Evolutionary conservation across 164 flowering plant genomes (phyloP), one percentile per base, ranked within the genome.

Genomic region (Cinnamomum chago): DNA sequence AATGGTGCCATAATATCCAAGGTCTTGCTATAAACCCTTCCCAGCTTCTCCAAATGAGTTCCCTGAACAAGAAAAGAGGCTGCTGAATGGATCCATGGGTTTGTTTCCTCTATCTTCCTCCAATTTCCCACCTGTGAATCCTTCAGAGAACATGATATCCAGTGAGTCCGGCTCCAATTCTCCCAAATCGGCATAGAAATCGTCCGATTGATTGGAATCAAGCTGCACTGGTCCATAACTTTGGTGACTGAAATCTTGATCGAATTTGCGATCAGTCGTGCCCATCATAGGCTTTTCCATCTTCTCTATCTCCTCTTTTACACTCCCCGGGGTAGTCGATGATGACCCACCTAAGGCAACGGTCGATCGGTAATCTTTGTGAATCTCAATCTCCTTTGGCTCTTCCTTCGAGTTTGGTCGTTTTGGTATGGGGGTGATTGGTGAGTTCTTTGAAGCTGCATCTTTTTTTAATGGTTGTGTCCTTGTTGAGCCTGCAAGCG

Each of bases 401-500:
- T 88, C 90, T 76, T 87, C 89, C 75, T 86, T 89, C 50, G 80
- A 33, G 67, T 70, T 75, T 27, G 66, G 60, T 17, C 73, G 67
- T 23, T 75, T 77, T 23, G 72, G 75, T 12, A 73, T 67, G 17
- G 75, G 82, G n/a, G 82, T 62, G n/a, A 76, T 62, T 20, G 81
- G 18, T 4, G 83, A 74, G 70, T 14, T 74, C 75, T 83, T 82
- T 22, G 89, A 77, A 64, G 72, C 55, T 3, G 77, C 33, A 52
- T 40, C 82, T 76, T 58, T 79, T 72, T 84, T 88, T 25, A 83
- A 67, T 0, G 87, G 89, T 67, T 87, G 94, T 1, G 94, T 74
- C 70, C 97, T 83, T 3, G 97, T 88, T 6, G 96, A 93, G 47
- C 97, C 97, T 0, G 97, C 97, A 3, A 93, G 89, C 1, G 97